These are phyloP conservation scores for Infundibulicybe gibba DNA, from an alignment of 768 basidiomycete species.

Conservation along the genomic window DNA sequence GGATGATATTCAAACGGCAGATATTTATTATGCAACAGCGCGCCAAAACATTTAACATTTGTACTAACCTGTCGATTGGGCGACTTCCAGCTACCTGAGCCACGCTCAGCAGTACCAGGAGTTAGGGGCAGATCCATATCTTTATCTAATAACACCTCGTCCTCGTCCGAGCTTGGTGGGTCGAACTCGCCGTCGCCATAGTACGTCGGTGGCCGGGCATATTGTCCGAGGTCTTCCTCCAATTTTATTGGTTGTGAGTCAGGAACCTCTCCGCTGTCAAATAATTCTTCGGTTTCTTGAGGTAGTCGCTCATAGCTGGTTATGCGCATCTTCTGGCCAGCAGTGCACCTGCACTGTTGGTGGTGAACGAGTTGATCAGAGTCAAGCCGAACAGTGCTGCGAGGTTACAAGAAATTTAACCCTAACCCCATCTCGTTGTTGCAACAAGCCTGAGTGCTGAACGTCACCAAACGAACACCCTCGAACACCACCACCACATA, in stretches of 20 bases:
- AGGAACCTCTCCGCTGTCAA: neutral
- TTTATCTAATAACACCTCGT: slow-evolving; percentile 51
- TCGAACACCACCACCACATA: too few species aligned
- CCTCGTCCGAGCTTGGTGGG: slow-evolving; percentile 71
- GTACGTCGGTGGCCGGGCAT: slow-evolving; percentile 35
- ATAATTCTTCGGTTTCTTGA: neutral
- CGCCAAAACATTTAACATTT: neutral
- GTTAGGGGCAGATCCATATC: neutral
- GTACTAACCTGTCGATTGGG: slow-evolving; percentile 9
- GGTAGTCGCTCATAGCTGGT: neutral
- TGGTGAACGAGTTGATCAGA: too few species aligned
- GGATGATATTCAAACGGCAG: too few species aligned
- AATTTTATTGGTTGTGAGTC: neutral
- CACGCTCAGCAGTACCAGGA: slow-evolving; percentile 1
- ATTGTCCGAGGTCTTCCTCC: neutral
- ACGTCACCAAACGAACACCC: too few species aligned
- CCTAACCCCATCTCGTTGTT: too few species aligned
- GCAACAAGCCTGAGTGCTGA: too few species aligned
- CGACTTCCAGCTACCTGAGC: slow-evolving; percentile 5
- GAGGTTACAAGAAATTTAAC: too few species aligned
- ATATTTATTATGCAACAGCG: too few species aligned
- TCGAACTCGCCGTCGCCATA: slow-evolving; percentile 79
- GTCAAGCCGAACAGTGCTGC: too few species aligned
- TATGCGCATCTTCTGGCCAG: neutral
- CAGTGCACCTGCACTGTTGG: too few species aligned